phyloP scores from a whole-genome alignment of 1,284 basidiomycete species.

The Cryptococcus hybrid region DNA sequence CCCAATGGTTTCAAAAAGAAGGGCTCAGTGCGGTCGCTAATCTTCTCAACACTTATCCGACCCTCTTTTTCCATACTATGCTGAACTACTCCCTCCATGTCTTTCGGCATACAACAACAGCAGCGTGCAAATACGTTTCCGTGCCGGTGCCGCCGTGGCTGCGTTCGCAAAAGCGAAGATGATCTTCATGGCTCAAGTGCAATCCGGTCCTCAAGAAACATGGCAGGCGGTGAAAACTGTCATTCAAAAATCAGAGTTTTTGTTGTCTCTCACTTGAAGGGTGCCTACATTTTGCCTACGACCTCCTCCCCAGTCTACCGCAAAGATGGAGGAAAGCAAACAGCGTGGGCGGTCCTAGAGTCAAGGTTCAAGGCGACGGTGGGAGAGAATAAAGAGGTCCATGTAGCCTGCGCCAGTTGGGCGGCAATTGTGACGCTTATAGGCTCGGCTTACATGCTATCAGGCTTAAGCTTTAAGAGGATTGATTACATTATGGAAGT shows the following conservation, averaged over 20 bases:
- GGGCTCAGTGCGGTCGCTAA: slow-evolving; percentile 38
- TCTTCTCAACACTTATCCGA: slow-evolving; percentile 38
- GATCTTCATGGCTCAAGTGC: slow-evolving; percentile 17
- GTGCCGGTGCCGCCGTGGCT: slow-evolving; percentile 28
- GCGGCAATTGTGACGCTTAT: slow-evolving; percentile 42
- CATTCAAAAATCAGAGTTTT: slow-evolving; percentile 6
- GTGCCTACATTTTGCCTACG: slow-evolving; percentile 8
- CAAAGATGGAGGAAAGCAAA: slow-evolving; percentile 30
- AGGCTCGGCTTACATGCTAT: slow-evolving; percentile 38
- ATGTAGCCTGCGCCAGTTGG: slow-evolving; percentile 49
- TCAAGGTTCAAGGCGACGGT: slow-evolving; percentile 33
- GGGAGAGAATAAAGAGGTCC: slow-evolving; percentile 28
- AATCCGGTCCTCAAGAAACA: slow-evolving; percentile 11
- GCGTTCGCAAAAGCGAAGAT: slow-evolving; percentile 35
- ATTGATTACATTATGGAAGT: slow-evolving; percentile 48
- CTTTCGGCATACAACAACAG: slow-evolving; percentile 23
- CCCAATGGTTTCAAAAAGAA: slow-evolving; percentile 31
- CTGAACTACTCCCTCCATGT: slow-evolving; percentile 32
- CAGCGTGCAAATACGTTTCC: slow-evolving; percentile 22
- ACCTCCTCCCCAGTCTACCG: slow-evolving; percentile 15
- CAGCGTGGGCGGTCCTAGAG: slow-evolving; percentile 34
- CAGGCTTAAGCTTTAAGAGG: slow-evolving; percentile 8
- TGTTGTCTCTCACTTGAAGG: slow-evolving; percentile 29
- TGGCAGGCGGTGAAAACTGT: slow-evolving; percentile 12
- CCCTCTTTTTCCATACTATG: slow-evolving; percentile 26